A percentile compares a stretch with the other conserved stretches of the same genome.
Conservation (phyloP, 2,329 filamentous ascomycete species). For the Pezicula neosporulosa region DNA sequence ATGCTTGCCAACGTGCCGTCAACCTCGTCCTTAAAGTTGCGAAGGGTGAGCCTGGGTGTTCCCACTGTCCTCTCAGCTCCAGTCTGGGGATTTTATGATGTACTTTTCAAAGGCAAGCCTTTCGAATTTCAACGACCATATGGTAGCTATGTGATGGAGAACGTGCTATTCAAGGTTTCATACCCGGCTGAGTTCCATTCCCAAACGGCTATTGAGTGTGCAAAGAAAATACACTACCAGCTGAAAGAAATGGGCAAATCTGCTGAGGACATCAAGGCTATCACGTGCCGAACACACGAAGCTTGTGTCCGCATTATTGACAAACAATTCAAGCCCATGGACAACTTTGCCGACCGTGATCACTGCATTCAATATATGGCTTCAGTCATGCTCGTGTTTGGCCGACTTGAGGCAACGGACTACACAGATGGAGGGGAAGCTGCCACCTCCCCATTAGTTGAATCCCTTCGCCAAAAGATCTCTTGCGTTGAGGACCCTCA, state of each 20-base stretch:
- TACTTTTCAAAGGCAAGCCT: constrained; percentile 92
- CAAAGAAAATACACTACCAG: constrained; percentile 81
- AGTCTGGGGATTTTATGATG: constrained; percentile 98
- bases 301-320: constrained; percentile 99
- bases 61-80: constrained; percentile 91
- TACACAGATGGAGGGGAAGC: constrained; percentile 93
- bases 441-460: constrained; percentile 83
- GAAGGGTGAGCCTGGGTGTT: constrained; percentile 85
- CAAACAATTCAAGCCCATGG: constrained; percentile 99
- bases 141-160: constrained; percentile 99
- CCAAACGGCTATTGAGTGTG: constrained; percentile 94
- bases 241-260: constrained; percentile 84
- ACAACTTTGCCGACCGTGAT: constrained; percentile 99
- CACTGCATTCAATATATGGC: constrained; percentile 99
- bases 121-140: constrained; percentile 96
- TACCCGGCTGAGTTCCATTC: constrained; percentile 99
- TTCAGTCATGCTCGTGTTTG: constrained; percentile 91
- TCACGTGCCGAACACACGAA: constrained; percentile 96
- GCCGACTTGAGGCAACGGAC: constrained; percentile 88
- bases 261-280: constrained; percentile 86
- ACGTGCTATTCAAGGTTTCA: constrained; percentile 99
- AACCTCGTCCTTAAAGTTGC: constrained; percentile 88
- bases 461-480: constrained; percentile 90
- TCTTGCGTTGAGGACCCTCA: constrained; percentile 93
- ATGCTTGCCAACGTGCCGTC: constrained; percentile 93